phyloP scores from a whole-genome alignment of 2,329 filamentous ascomycete species.

The Colletotrichum magnum region DNA sequence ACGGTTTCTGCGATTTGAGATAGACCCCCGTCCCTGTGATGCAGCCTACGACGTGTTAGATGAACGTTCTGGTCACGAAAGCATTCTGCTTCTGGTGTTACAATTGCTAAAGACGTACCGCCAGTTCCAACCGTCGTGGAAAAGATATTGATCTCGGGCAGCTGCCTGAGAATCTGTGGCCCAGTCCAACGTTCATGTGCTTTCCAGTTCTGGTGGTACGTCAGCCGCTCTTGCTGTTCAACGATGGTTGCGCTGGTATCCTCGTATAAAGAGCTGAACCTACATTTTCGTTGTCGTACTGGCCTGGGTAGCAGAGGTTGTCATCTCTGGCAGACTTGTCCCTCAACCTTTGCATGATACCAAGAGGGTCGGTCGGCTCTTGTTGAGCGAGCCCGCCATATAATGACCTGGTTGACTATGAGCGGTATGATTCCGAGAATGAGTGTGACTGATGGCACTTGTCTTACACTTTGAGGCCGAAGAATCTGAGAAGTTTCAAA shows the following conservation, averaged over 20 bases:
- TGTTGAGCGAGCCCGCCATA: constrained; percentile 53
- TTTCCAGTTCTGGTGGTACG: constrained; percentile 40
- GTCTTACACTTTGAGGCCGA: constrained; percentile 42
- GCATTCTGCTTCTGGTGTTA: no score
- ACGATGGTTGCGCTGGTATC: no score
- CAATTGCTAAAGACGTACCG: not conserved
- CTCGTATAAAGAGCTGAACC: constrained; percentile 28
- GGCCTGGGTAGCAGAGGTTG: constrained; percentile 49
- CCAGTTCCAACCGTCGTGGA: constrained; percentile 28
- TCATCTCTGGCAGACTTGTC: constrained; percentile 45
- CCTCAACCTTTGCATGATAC: constrained; percentile 49
- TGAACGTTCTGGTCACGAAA: no score
- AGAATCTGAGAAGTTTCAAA: constrained; percentile 51
- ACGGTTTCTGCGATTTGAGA: constrained; percentile 17
- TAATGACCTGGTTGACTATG: constrained; percentile 44
- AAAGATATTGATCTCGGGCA: constrained; percentile 29
- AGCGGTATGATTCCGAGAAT: no score
- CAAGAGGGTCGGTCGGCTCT: constrained; percentile 49
- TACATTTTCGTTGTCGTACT: constrained; percentile 53
- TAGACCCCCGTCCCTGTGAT: constrained; percentile 25
- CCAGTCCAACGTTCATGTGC: constrained; percentile 42
- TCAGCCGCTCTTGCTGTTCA: not conserved
- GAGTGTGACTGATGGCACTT: not conserved
- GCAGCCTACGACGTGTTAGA: not conserved
- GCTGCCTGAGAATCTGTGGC: constrained; percentile 24